Evolutionary conservation across 345 rosid species (phyloP), one percentile per base, ranked within the genome.

Genomic region (Acer saccharum): DNA sequence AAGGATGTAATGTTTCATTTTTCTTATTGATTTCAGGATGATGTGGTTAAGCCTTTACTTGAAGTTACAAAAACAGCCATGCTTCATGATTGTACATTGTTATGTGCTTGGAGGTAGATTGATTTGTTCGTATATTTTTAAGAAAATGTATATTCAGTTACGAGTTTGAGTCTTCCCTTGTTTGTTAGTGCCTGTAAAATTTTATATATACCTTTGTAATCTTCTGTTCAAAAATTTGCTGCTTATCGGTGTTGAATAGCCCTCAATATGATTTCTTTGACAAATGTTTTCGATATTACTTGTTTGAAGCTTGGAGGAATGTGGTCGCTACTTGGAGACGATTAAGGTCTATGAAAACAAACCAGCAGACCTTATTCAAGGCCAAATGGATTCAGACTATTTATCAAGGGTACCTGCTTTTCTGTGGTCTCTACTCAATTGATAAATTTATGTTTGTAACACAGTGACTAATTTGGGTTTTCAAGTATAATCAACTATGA

Each of bases 271-370:
- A 64, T 60, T 69, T 41, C 52, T 62, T 17, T 41, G 18, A 58
- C 16, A 7, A 39, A 48, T 0, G 6, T 55, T 41, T 39, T 48
- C 68, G n/a, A 65, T 61, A 13, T 72, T 73, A 21, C 65, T 72
- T 77, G 80, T n/a, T 82, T 39, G 20, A 85, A 94, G 99, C 89
- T 83, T 91, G 88, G 95, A 93, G 72, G 98, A 96, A 89, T 96
- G 99, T 80, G 98, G 92, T 0, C 97, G 98, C 55, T 96, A 92
- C 84, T 88, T 96, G 90, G 98, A 96, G 87, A 94, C 99, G 1
- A 90, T 96, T 61, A 96, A 96, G 83, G 87, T 94, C 69, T 94
- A 94, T 77, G 98, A 96, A 82, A 92, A 93, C 85, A 96, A 96
- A 80, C 94, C 98, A 2, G 98, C 99, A 4, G 97, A 96, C 77